Percentiles rank a stretch among this genome's conserved stretches.
Conservation (phyloP, 1,284 basidiomycete genomes). For the Puccinia horiana region DNA sequence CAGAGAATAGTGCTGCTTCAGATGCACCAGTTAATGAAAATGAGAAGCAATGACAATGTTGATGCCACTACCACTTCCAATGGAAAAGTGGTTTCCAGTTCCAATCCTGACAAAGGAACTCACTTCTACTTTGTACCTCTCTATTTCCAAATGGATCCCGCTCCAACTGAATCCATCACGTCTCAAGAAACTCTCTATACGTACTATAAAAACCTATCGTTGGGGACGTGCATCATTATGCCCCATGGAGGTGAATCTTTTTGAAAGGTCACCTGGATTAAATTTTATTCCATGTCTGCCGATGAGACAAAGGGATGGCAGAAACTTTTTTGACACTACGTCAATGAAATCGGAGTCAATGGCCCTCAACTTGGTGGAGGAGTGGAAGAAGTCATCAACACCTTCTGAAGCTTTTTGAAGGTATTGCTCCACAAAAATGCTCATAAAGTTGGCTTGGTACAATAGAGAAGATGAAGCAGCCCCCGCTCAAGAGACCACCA, state of each 20-base stretch:
- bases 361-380: not conserved
- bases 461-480: conserved; percentile 1
- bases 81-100: too few relatives aligned
- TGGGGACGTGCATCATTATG: not conserved
- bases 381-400: not conserved
- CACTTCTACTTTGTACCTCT: not conserved
- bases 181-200: not conserved
- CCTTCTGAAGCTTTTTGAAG: not conserved
- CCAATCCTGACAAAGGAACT: not conserved
- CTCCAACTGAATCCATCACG: not conserved
- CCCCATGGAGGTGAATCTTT: not conserved
- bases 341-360: not conserved
- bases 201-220: not conserved
- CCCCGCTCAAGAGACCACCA: not conserved
- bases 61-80: too few relatives aligned
- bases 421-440: not conserved
- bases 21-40: too few relatives aligned
- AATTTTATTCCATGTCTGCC: not conserved
- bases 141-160: not conserved
- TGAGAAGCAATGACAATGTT: too few relatives aligned
- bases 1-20: too few relatives aligned
- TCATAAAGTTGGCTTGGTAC: not conserved
- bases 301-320: not conserved
- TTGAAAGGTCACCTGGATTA: not conserved
- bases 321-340: not conserved